Evolutionary conservation across 306 rosid species (phyloP).

Genomic region (Cucurbita argyrosperma): DNA sequence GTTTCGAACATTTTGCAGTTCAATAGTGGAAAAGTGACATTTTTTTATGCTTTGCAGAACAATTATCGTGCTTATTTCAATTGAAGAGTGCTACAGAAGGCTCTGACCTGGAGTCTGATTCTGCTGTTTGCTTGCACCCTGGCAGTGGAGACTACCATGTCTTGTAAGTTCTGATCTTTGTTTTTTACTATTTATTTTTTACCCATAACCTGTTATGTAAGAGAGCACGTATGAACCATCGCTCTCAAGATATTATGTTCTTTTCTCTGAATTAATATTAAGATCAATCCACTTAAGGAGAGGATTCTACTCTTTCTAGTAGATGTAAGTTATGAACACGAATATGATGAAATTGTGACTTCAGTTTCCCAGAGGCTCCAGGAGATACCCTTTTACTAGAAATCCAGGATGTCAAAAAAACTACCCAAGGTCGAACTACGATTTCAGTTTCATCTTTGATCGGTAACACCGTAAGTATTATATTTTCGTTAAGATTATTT

Average conservation of each 20-base stretch:
- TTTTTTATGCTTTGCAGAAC: constrained; percentile 47
- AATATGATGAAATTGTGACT: constrained; percentile 7
- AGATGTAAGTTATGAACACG: background rate
- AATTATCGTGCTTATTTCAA: constrained; percentile 57
- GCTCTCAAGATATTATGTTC: background rate
- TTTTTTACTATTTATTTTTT: background rate
- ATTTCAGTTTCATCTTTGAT: constrained; percentile 69
- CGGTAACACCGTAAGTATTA: constrained; percentile 48
- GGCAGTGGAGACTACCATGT: constrained; percentile 79
- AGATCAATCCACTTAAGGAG: background rate
- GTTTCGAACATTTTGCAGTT: background rate
- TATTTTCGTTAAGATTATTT: background rate
- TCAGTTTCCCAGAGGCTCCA: constrained; percentile 90
- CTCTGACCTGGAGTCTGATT: constrained; percentile 33
- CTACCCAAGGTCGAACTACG: constrained; percentile 60
- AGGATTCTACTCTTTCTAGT: background rate
- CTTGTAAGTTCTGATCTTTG: constrained; percentile 43
- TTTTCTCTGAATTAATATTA: background rate
- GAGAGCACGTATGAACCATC: background rate
- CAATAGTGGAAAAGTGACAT: background rate
- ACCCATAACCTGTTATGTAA: background rate
- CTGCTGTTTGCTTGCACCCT: constrained; percentile 52
- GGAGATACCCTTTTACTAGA: constrained; percentile 71
- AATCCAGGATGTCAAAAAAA: constrained; percentile 57
- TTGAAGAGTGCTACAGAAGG: constrained; percentile 73